phyloP scores from a whole-genome alignment of 1,139 yeast species.

The Saccharomyces hybrid region DNA sequence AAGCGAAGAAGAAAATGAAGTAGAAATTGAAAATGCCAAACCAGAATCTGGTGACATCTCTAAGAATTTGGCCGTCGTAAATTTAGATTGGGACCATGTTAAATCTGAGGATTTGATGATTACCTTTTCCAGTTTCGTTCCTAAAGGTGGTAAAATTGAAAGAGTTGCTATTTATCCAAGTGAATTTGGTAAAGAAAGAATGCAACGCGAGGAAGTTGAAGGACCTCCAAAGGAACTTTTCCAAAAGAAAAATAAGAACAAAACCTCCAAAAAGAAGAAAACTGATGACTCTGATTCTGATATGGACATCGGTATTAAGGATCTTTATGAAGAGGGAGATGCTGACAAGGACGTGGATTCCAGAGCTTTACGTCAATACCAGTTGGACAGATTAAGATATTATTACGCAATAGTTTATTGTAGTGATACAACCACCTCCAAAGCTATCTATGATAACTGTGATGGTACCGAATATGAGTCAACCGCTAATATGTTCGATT shows the following conservation, averaged over 20 bases:
- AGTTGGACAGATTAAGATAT: constrained; percentile 78
- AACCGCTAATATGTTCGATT: constrained; percentile 88
- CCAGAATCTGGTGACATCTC: constrained; percentile 88
- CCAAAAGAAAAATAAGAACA: constrained; percentile 36
- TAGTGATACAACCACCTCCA: constrained; percentile 66
- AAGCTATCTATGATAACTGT: constrained; percentile 70
- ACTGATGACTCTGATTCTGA: constrained; percentile 40
- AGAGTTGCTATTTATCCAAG: constrained; percentile 82
- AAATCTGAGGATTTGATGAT: constrained; percentile 84
- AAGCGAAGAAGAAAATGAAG: constrained; percentile 38
- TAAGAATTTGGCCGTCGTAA: constrained; percentile 77
- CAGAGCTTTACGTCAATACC: constrained; percentile 62
- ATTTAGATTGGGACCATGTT: constrained; percentile 95
- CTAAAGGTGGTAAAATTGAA: constrained; percentile 60
- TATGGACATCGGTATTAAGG: constrained; percentile 51
- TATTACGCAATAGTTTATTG: constrained; percentile 91
- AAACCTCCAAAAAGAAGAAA: constrained; percentile 33
- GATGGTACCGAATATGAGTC: constrained; percentile 96
- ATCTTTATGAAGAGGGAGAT: constrained; percentile 62
- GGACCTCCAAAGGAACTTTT: constrained; percentile 92
- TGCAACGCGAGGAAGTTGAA: constrained; percentile 81
- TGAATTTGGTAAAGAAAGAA: constrained; percentile 87
- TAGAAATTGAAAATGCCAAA: constrained; percentile 48
- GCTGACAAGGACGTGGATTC: constrained; percentile 69
- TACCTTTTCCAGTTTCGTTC: constrained; percentile 81